A percentile compares a stretch with the other conserved stretches of the same genome.
Evolutionary conservation across 768 basidiomycete species (phyloP).

Genomic region (Chiua virens): DNA sequence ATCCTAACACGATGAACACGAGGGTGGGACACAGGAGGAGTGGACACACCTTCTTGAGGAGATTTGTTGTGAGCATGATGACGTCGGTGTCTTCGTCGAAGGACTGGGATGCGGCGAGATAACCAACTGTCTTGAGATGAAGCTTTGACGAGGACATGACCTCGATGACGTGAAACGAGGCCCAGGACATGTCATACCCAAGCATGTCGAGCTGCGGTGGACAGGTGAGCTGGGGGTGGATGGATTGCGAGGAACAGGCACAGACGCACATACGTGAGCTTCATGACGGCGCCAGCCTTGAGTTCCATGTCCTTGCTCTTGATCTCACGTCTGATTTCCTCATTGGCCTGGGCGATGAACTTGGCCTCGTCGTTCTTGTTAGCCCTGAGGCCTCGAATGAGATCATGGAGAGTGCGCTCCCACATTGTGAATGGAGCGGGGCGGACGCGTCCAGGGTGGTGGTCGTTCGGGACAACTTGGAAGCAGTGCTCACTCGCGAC

Average conservation of each 20-base stretch:
- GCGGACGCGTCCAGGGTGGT: too few species aligned
- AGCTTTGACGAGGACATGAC: conserved; percentile 93
- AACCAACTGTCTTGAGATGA: conserved; percentile 94
- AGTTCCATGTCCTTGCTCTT: conserved; percentile 94
- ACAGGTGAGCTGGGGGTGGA: conserved; percentile 8
- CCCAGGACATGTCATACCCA: conserved; percentile 92
- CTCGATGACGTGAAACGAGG: conserved; percentile 95
- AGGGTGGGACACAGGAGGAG: background rate
- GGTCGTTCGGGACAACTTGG: background rate
- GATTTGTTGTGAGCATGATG: conserved; percentile 94
- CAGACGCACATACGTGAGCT: conserved; percentile 89
- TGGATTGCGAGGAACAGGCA: background rate
- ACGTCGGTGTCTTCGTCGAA: conserved; percentile 96
- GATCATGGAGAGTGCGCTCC: conserved; percentile 94
- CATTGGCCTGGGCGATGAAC: conserved; percentile 91
- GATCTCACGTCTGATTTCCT: conserved; percentile 91
- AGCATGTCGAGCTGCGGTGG: conserved; percentile 88
- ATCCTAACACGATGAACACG: conserved; percentile 51
- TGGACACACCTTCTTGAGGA: conserved; percentile 81
- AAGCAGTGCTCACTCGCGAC: background rate
- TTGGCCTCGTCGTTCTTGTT: conserved; percentile 93
- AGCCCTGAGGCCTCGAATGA: conserved; percentile 91
- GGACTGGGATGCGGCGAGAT: conserved; percentile 89
- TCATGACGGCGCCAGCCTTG: conserved; percentile 92
- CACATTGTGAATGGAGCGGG: conserved; percentile 57